Conservation (phyloP, 768 basidiomycete genomes). For the Tricholoma sp. region DNA sequence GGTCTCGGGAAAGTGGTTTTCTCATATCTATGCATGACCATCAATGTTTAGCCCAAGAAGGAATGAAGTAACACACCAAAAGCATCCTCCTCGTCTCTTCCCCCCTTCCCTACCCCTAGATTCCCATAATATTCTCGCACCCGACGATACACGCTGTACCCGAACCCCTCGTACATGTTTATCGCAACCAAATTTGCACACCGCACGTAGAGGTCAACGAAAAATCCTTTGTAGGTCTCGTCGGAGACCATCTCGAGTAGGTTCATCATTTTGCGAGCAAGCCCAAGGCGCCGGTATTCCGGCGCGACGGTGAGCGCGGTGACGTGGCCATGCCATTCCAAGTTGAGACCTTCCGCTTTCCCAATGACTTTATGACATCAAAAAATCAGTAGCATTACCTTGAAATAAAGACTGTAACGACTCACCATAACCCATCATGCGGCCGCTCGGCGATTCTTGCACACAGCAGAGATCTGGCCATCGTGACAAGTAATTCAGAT, state of each 20-base stretch:
- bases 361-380: constrained; percentile 63
- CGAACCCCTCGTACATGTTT: constrained; percentile 86
- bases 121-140: constrained; percentile 88
- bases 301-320: constrained; percentile 95
- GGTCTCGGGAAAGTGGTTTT: constrained; percentile 65
- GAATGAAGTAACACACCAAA: constrained; percentile 59
- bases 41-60: neutral
- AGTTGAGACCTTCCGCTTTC: constrained; percentile 76
- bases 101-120: constrained; percentile 71
- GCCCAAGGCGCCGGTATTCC: constrained; percentile 81
- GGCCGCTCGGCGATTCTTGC: constrained; percentile 74
- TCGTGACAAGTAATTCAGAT: constrained; percentile 79
- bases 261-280: constrained; percentile 83
- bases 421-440: constrained; percentile 93
- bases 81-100: constrained; percentile 82
- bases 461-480: constrained; percentile 92
- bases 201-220: constrained; percentile 94
- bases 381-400: neutral
- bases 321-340: constrained; percentile 91
- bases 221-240: constrained; percentile 75
- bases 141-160: constrained; percentile 88
- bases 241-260: constrained; percentile 85
- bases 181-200: constrained; percentile 84
- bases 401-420: constrained; percentile 1
- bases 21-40: constrained; percentile 48